Evolutionary conservation across 2,329 filamentous ascomycete genomes (phyloP), one percentile per base, ranked within the genome.

Genomic region (Penicillium sp.): DNA sequence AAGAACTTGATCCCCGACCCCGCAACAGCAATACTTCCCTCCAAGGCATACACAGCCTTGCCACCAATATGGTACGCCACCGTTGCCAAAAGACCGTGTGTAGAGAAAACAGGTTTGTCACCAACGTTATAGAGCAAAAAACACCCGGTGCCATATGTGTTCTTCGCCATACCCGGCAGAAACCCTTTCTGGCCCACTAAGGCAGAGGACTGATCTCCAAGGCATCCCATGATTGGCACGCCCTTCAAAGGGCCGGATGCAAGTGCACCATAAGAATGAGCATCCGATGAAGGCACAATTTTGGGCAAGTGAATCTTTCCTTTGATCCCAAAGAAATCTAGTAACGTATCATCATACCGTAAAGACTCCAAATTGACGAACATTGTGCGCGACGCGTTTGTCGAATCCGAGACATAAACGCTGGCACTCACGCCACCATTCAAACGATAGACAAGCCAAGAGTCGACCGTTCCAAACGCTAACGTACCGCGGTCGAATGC

Each of bases 111-210:
- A 6, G 91, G 91, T 70, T 90, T 86, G 38, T 85, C 81, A 47
- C 91, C 91, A 31, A 95, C 88, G 65, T 95, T 95, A 76, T 94
- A 95, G 4, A 95, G 81, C 60, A 95, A 76, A 77, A 95, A 95
- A 69, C 89, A 94, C 39, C 90, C 90, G 0, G 90, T 95, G 36
- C 90, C 90, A 69, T 95, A 95, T 0, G 90, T 95, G 73, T 94
- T 95, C 79, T 95, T 95, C 24, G 90, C 91, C 68, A 86, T 84
- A 42, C 91, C 91, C 0, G 89, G 86, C 6, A 80, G 82, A 74
- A 95, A 95, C 4, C 88, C 90, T 68, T 89, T 87, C 69, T 94
- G 90, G 31, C 90, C 90, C 24, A 95, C 89, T 33, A 95, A 78
- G 10, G 90, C 90, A 49, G 89, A 87, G 41, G 90, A 93, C 72